Evolutionary conservation across 768 basidiomycete genomes (phyloP).

Genomic region (Tricholomella constricta): DNA sequence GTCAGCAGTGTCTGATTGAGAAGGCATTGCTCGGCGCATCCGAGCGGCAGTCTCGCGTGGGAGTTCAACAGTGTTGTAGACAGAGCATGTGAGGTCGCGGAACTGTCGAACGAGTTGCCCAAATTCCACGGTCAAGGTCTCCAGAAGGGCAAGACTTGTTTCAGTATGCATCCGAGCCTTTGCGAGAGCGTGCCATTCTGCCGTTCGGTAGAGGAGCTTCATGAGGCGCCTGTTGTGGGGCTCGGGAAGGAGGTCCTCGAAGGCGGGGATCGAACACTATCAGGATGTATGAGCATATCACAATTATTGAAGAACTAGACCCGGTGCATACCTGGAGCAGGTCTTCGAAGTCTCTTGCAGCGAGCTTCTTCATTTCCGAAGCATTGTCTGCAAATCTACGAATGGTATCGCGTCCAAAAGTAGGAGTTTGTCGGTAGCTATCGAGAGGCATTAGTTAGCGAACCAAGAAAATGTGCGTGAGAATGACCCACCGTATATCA

Average conservation of each 20-base stretch:
- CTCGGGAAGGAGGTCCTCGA: slow-evolving; percentile 2
- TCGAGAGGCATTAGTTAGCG: neutral
- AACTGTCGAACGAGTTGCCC: too few species aligned
- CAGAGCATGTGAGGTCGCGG: too few species aligned
- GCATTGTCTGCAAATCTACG: slow-evolving; percentile 20
- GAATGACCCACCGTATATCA: slow-evolving; percentile 18
- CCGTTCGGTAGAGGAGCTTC: neutral
- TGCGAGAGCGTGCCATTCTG: too few species aligned
- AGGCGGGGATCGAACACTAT: slow-evolving; percentile 1
- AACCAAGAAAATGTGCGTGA: neutral
- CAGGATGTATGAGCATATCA: neutral
- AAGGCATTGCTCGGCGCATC: too few species aligned
- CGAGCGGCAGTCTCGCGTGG: too few species aligned
- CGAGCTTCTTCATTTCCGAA: slow-evolving; percentile 18
- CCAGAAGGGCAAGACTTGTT: too few species aligned
- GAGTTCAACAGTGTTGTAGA: too few species aligned
- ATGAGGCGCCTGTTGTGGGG: slow-evolving; percentile 1
- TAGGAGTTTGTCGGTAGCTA: slow-evolving; percentile 31
- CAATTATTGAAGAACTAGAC: neutral
- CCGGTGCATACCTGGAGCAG: slow-evolving; percentile 26
- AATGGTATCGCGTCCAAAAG: slow-evolving; percentile 32
- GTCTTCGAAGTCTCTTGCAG: slow-evolving; percentile 29
- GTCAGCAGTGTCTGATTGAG: too few species aligned
- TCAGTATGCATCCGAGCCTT: too few species aligned
- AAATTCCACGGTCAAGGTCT: too few species aligned